A percentile compares a stretch with the other conserved stretches of the same genome.
These are phyloP conservation scores for Rhodotorula sphaerocarpa DNA, from an alignment of 768 basidiomycete genomes.

Conservation along the genomic window DNA sequence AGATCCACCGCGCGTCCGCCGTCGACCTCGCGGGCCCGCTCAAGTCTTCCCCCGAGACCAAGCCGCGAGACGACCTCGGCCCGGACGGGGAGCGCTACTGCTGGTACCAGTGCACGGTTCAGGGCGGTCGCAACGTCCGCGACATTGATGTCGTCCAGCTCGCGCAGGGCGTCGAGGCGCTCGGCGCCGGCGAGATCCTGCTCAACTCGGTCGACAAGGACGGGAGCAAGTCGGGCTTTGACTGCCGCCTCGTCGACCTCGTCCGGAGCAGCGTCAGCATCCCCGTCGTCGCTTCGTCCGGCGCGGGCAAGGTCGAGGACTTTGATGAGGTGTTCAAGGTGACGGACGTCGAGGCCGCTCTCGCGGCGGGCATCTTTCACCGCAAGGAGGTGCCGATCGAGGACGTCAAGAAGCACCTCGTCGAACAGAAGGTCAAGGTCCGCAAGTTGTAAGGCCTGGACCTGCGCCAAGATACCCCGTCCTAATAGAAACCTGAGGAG, in stretches of 20 bases:
- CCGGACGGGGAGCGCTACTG: conserved; percentile 60
- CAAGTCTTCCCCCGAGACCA: conserved; percentile 40
- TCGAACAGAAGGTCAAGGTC: conserved; percentile 37
- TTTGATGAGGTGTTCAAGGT: conserved; percentile 77
- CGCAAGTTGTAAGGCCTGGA: conserved; percentile 35
- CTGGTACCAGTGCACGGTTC: conserved; percentile 99
- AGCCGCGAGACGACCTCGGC: conserved; percentile 42
- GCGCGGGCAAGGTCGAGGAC: conserved; percentile 72
- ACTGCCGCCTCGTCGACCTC: conserved; percentile 68
- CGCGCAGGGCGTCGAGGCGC: conserved; percentile 74
- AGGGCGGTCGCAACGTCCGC: conserved; percentile 76
- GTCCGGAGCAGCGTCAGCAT: conserved; percentile 70
- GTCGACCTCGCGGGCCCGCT: conserved; percentile 39
- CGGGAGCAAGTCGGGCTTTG: conserved; percentile 85
- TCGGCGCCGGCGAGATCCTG: conserved; percentile 91
- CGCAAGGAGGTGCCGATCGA: conserved; percentile 72
- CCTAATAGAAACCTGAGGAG: too few species aligned
- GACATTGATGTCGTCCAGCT: conserved; percentile 82
- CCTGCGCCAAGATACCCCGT: too few species aligned
- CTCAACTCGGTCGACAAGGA: conserved; percentile 95
- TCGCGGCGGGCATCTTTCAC: conserved; percentile 97
- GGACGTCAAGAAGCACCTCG: conserved; percentile 60
- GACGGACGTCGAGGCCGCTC: conserved; percentile 67
- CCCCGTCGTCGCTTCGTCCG: conserved; percentile 89
- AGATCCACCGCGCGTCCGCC: conserved; percentile 47